These are phyloP conservation scores for Myxozyma lipomycoides DNA, from an alignment of 805 yeast species.

Conservation along the genomic window DNA sequence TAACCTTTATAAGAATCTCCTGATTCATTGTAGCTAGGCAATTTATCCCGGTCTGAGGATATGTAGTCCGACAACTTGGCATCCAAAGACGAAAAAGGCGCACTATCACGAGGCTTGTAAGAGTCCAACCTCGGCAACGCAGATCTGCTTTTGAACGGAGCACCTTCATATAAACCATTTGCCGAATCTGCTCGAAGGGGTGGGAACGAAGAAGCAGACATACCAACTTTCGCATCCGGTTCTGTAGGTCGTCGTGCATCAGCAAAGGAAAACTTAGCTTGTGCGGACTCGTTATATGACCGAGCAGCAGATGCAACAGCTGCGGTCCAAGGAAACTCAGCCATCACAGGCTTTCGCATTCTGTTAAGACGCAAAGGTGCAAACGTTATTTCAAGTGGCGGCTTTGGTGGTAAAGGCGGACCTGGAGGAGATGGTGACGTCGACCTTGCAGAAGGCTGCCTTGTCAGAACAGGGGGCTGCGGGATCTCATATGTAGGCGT, in stretches of 20 bases:
- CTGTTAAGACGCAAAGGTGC: constrained; percentile 15
- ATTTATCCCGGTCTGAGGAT: neutral
- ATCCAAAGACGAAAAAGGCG: constrained; percentile 11
- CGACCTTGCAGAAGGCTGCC: constrained; percentile 7
- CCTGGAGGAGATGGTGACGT: constrained; percentile 13
- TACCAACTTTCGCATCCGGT: neutral
- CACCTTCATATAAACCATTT: constrained; percentile 17
- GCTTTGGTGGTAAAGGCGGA: constrained; percentile 25
- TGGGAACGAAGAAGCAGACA: neutral
- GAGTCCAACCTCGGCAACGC: constrained; percentile 23
- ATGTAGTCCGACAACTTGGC: constrained; percentile 22
- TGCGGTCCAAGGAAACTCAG: constrained; percentile 25
- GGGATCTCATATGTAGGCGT: neutral
- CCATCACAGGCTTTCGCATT: constrained; percentile 16
- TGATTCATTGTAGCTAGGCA: neutral
- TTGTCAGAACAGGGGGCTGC: constrained; percentile 4
- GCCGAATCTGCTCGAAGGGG: neutral
- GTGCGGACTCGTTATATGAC: neutral
- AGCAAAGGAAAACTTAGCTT: neutral
- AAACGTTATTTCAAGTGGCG: constrained; percentile 15
- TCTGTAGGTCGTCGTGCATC: neutral
- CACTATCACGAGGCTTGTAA: constrained; percentile 8
- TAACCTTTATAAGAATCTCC: no score
- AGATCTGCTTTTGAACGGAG: constrained; percentile 9
- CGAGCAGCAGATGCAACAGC: constrained; percentile 17